Evolutionary conservation across 2,329 filamentous ascomycete species (phyloP), one percentile per base, ranked within the genome.

Genomic region (Aspergillus alliaceus): DNA sequence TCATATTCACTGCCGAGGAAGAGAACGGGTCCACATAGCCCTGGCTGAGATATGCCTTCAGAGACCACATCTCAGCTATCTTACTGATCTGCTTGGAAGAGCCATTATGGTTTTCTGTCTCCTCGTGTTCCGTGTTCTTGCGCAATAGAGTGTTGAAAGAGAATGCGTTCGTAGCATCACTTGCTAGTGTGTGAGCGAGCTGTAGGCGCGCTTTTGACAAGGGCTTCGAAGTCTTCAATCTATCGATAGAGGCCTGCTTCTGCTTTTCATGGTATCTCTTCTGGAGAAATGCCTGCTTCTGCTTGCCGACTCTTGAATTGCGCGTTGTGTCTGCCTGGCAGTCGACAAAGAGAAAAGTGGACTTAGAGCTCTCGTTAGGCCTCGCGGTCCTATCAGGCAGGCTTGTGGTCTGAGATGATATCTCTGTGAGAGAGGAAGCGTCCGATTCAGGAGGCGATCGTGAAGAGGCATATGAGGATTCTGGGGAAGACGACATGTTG

Each of bases 11-110:
- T 6, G 37, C 56, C 14, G 47, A 48, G 5, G 53, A 51, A 8
- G 52, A 46, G 37, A 58, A 58, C 12, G 56, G 56, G 15, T 58
- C 56, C 15, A 42, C 48, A 25, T 53, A 58, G 15, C 56, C 50
- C 35, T 54, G 48, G 20, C 53, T 47, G 29, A 58, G 37, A 20
- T 55, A 51, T 27, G 40, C 51, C 18, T 54, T 58, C 27, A 54
- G 14, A n/a, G 56, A 47, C 56, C 56, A 55, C 27, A 42, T 49
- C 25, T 58, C 46, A 11, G 27, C 46, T 24, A n/a, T 51, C 18
- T 20, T 39, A 9, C 44, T 32, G 14, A 55, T 15, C 15, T 22
- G 44, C n/a, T 47, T 46, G 6, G 31, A 32, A 18, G 6, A 12
- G 14, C 12, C 32, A 15, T 35, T 6, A 6, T 12, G 3, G 32